Evolutionary conservation across 164 flowering plant species (phyloP).

Genomic region (Sedum album): DNA sequence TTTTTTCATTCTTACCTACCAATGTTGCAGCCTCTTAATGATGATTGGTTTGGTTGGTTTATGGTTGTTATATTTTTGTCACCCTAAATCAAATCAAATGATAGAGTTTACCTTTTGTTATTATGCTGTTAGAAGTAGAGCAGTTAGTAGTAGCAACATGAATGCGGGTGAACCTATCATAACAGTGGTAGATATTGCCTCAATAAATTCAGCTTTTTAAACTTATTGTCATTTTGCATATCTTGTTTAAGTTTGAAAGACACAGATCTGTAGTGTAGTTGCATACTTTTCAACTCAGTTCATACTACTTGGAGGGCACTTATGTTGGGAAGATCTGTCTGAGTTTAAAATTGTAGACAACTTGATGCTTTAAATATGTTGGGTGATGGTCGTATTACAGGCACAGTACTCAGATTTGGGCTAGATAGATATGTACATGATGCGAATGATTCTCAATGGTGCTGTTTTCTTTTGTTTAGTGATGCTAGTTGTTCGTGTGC

Average conservation of each 20-base stretch:
- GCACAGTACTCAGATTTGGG: not conserved
- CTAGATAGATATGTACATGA: not conserved
- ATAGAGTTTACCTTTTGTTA: not conserved
- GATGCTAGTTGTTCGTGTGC: not conserved
- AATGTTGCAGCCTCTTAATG: not conserved
- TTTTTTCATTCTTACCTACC: conserved; percentile 3
- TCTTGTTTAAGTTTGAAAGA: not conserved
- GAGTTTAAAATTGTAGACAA: not conserved
- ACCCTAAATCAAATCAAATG: conserved; percentile 1
- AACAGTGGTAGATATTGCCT: not conserved
- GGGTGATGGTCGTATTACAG: not conserved
- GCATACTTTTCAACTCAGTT: conserved; percentile 5
- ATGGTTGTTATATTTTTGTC: conserved; percentile 2
- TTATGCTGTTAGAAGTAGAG: too few relatives aligned
- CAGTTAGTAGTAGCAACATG: not conserved
- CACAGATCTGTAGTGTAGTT: not conserved
- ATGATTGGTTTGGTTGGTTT: conserved; percentile 5
- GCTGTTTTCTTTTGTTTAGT: not conserved
- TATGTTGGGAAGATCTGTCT: not conserved
- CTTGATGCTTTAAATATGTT: conserved; percentile 1
- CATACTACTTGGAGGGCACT: conserved; percentile 2
- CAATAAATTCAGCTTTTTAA: not conserved
- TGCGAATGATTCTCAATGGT: not conserved
- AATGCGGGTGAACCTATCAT: not conserved
- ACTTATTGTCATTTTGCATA: conserved; percentile 5